Base-by-base conservation (phyloP, 768 basidiomycete genomes). In the Leccinum boreale region DNA sequence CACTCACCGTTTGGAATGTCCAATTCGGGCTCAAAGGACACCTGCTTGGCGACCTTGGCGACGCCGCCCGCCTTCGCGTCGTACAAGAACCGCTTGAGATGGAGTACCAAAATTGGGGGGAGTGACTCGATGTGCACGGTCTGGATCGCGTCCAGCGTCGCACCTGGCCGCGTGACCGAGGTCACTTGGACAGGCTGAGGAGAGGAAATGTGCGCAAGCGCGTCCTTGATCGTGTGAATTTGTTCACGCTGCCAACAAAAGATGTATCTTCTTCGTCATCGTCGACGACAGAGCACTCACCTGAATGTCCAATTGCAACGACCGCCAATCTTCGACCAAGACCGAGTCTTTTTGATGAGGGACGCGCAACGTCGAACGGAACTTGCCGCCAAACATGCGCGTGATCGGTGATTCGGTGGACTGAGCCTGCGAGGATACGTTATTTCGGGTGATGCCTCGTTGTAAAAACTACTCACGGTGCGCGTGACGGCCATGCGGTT, bases 71-170 rank as follows among this genome's bases (percentile, higher is more conserved):
- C 84, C 14, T 74, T 76, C 4, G 83, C 81, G 65, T 95, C 94
- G 68, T 94, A 98, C 52, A 85, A 78, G 77, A 98, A 98, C 42
- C 95, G 76, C 73, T 98, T 97, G 68, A 97, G 79, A 67, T 97
- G 94, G 17, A 97, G 77, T 26, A 96, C 85, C 50, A 98, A 78
- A 11, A 96, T 83, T 0, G 87, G 86, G 3, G 95, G 95, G 9
- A 94, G 79, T 0, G 84, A 78, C 29, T 97, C 95, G 56, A 98
- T 85, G 54, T 89, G 84, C 4, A 86, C 80, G 50, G 82, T 83
- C 67, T 87, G 86, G 1, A 75, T 82, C 7, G 90, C 94, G 35
- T 95, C 92, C 23, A 88, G 77, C 31, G 81, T 82, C 3, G 76
- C 75, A 2, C 84, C 81, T 0, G 84, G 82, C 19, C 79, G 76